Evolutionary conservation across 2,329 filamentous ascomycete genomes (phyloP), one percentile per base, ranked within the genome.

Genomic region (Claviceps digitariae): DNA sequence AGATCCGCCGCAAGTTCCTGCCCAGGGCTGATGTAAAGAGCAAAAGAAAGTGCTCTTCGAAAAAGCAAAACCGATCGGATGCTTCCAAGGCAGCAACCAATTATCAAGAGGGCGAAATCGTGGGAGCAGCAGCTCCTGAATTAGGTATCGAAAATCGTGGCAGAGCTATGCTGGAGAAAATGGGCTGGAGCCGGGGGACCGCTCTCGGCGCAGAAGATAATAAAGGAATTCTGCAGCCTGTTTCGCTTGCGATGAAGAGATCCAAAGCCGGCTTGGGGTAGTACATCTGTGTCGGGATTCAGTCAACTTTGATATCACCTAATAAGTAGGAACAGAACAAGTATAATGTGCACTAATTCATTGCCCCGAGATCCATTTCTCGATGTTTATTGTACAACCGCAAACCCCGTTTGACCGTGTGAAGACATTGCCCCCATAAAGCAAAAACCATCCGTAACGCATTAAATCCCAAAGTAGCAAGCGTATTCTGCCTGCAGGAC

Each of bases 151-250:
- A 86, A 52, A 97, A 95, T 65, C 88, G 82, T 59, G 93, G 93
- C 12, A 80, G 89, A 50, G 81, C 82, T 3, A 87, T 98, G 82
- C 71, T 98, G 58, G 89, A 95, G 71, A 97, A 93, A 70, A 97
- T 97, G 93, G 93, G 93, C 3, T 98, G 93, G 90, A 86, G 80
- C 56, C 84, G 77, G 51, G 93, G 93, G 5, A 95, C 84, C 63
- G 87, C 86, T 1, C 76, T 98, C 1, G 93, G 93, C 51, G 81
- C 87, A 12, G 65, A 74, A 1, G 83, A 94, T 57, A 95, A 94
- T 66, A 87, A 93, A 67, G 93, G 93, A 34, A 93, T 95, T 51
- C 69, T 95, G 58, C 81, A 88, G 56, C 91, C 91, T 0, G 86
- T 98, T 25, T 77, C 82, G 27, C 90, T 95, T 58, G 81, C 93